Evolutionary conservation across 2,329 filamentous ascomycete genomes (phyloP).

Genomic region (Cordyceps fumosorosea): DNA sequence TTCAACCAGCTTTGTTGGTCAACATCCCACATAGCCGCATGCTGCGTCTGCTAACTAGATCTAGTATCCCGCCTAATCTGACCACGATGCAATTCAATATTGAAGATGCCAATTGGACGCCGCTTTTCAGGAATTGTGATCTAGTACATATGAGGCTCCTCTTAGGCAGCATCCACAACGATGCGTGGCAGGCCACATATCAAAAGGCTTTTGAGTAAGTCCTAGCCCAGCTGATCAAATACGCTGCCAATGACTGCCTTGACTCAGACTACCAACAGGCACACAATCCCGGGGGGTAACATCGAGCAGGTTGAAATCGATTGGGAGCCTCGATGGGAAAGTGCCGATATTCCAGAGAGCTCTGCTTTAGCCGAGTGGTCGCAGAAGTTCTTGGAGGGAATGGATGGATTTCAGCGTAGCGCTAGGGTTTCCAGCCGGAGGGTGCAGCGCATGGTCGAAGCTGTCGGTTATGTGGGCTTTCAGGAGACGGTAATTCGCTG

Average conservation of each 20-base stretch:
- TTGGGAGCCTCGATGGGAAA: constrained; percentile 66
- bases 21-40: neutral
- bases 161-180: constrained; percentile 64
- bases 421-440: constrained; percentile 48
- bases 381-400: constrained; percentile 59
- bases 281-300: constrained; percentile 66
- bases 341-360: constrained; percentile 50
- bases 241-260: neutral
- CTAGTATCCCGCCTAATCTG: constrained; percentile 61
- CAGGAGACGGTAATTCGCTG: constrained; percentile 61
- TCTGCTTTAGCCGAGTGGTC: constrained; percentile 65
- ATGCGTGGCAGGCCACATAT: constrained; percentile 67
- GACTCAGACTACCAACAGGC: constrained; percentile 40
- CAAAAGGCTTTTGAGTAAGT: constrained; percentile 55
- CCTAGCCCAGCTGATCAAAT: neutral
- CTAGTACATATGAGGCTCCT: constrained; percentile 78
- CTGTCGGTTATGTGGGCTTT: constrained; percentile 74
- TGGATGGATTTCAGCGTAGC: constrained; percentile 56
- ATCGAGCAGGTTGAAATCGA: constrained; percentile 91
- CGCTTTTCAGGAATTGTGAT: constrained; percentile 54
- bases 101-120: constrained; percentile 60
- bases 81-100: constrained; percentile 60
- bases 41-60: constrained; percentile 15
- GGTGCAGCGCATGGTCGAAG: constrained; percentile 55
- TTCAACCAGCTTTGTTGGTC: constrained; percentile 31